Evolutionary conservation across 805 yeast species (phyloP).

Genomic region (Saccharomycopsis lassenensis): DNA sequence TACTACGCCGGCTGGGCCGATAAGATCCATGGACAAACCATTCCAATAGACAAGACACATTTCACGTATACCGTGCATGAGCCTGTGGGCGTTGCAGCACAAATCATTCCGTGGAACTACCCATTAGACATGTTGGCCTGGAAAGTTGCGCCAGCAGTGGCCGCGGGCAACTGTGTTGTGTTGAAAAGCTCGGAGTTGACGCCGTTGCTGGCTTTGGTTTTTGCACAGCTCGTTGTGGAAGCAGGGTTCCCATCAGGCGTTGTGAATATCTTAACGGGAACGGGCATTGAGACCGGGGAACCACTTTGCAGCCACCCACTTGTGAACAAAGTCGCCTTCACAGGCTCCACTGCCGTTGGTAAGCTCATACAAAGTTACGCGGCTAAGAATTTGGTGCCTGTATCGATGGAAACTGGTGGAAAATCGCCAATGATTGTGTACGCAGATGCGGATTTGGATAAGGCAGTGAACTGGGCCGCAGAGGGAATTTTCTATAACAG

Average conservation of each 20-base stretch:
- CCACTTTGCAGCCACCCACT: constrained; percentile 35
- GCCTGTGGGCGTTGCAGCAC: constrained; percentile 43
- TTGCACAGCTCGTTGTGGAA: constrained; percentile 32
- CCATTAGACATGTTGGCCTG: constrained; percentile 41
- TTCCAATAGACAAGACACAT: constrained; percentile 47
- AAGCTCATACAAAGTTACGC: constrained; percentile 33
- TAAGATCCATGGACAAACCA: constrained; percentile 51
- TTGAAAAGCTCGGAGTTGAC: constrained; percentile 41
- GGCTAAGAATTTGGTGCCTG: constrained; percentile 33
- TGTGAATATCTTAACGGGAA: constrained; percentile 35
- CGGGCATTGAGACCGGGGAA: constrained; percentile 35
- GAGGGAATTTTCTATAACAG: constrained; percentile 48
- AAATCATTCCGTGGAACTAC: constrained; percentile 43
- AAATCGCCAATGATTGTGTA: constrained; percentile 39
- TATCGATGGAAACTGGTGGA: constrained; percentile 43
- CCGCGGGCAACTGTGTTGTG: constrained; percentile 37
- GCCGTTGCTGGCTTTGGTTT: constrained; percentile 35
- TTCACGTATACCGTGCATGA: constrained; percentile 43
- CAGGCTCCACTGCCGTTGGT: constrained; percentile 44
- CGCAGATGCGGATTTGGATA: constrained; percentile 36
- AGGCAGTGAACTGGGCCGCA: constrained; percentile 41
- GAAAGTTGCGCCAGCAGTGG: constrained; percentile 37
- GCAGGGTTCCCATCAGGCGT: constrained; percentile 43
- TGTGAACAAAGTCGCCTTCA: constrained; percentile 42
- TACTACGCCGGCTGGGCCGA: constrained; percentile 73